Evolutionary conservation across 2,329 filamentous ascomycete species (phyloP), one percentile per base, ranked within the genome.

Genomic region (Fusarium subtropicale): DNA sequence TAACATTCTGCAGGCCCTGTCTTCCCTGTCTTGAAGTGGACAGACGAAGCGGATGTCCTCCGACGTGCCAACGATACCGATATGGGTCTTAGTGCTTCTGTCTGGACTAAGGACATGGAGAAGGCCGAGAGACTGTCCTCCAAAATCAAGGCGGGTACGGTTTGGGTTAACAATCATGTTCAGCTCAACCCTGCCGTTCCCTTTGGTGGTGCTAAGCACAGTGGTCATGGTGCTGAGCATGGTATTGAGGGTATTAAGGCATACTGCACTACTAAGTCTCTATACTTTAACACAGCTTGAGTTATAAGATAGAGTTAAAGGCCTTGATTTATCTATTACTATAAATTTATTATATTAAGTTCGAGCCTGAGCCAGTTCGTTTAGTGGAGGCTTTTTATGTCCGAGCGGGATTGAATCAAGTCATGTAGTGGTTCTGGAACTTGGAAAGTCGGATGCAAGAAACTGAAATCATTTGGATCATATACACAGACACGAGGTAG

Each of bases 21-120:
- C 42, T 81, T 91, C 3, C 89, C 90, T 0, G 79, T 91, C 12
- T 73, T 90, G 47, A 84, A 82, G 10, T 92, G 88, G 87, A 81
- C 81, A 0, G 81, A 85, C n/a, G 89, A 91, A 69, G 84, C 84
- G 11, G 87, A 90, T n/a, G 86, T 89, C 2, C 78, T 91, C 38
- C 76, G 77, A 3, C 82, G 87, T 7, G 87, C 86, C 1, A 90
- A 89, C 63, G 79, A 84, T n/a, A 81, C 11, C 83, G 82, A 24
- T 20, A 39, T 39, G 36, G 87, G 86, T 0, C 81, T 89, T 1
- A 86, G 86, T 0, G 84, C 85, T 6, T 87, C 86, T 0, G 82
- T 90, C 0, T 90, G 87, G 80, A 85, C 81, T 13, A 79, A 78
- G 3, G 85, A 90, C 60, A 51, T 86, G 2, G 79, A 79, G 1